Conservation (phyloP, 306 rosid species). For the Corylus avellana region DNA sequence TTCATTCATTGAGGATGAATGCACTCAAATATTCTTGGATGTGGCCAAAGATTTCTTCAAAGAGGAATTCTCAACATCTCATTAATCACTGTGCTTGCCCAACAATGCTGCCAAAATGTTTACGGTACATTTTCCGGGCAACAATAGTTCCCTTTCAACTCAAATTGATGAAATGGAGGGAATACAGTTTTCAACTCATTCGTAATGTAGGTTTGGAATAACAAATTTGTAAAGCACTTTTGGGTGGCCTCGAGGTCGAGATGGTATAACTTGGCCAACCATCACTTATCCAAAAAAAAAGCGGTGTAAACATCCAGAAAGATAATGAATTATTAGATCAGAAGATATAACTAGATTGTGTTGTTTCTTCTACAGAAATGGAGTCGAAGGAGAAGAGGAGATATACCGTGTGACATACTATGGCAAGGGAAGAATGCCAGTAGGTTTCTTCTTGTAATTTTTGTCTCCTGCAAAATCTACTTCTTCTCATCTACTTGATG, state of each 20-base stretch:
- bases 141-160: too few relatives aligned
- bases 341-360: neutral
- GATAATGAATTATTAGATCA: neutral
- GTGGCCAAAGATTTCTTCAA: too few relatives aligned
- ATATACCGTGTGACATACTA: slow-evolving; percentile 74
- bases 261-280: neutral
- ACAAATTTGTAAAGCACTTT: too few relatives aligned
- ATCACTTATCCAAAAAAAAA: neutral
- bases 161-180: too few relatives aligned
- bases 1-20: too few relatives aligned
- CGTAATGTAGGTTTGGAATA: too few relatives aligned
- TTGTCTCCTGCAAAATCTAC: slow-evolving; percentile 12
- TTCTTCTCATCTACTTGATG: slow-evolving; percentile 11
- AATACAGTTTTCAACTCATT: too few relatives aligned
- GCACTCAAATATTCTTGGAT: too few relatives aligned
- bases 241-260: neutral
- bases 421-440: slow-evolving; percentile 95
- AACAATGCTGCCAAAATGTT: too few relatives aligned
- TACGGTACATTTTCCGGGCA: too few relatives aligned
- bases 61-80: too few relatives aligned
- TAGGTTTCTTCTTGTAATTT: slow-evolving; percentile 29
- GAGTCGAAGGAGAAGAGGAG: slow-evolving; percentile 79
- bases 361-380: slow-evolving; percentile 57
- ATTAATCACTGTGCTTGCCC: too few relatives aligned
- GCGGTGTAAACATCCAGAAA: neutral